phyloP scores from a whole-genome alignment of 208 protist genomes.

The Kentomonas sorsogonicus region DNA sequence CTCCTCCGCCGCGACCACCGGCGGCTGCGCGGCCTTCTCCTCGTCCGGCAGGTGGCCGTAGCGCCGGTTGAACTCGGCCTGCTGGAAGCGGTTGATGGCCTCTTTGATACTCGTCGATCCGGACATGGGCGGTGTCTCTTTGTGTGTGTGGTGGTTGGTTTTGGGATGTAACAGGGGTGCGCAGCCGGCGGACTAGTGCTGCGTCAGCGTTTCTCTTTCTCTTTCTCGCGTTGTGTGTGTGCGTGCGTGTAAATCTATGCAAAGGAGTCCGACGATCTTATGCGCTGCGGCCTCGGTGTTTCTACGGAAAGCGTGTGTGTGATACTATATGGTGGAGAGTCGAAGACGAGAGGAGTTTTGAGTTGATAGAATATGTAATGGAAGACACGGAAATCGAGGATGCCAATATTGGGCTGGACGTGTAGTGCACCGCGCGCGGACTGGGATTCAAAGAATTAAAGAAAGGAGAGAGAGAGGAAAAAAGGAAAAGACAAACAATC shows the following conservation, averaged over 20 bases:
- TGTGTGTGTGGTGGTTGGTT: background rate
- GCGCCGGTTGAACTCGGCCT: conserved; percentile 54
- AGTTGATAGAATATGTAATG: no score
- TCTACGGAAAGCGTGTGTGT: no score
- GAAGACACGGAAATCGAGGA: no score
- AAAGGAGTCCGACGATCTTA: no score
- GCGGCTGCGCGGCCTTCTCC: conserved; percentile 49
- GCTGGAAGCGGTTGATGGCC: conserved; percentile 76
- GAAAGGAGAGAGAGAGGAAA: background rate
- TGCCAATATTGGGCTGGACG: no score
- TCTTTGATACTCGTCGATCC: conserved; percentile 67
- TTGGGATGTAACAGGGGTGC: no score
- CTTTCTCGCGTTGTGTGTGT: background rate
- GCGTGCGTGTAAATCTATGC: conserved; percentile 7
- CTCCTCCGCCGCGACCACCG: conserved; percentile 75
- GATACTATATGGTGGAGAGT: no score
- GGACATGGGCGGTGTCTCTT: conserved; percentile 21
- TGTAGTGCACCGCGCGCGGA: background rate
- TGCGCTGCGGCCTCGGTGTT: no score
- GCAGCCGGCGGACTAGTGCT: background rate
- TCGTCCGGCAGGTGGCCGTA: conserved; percentile 29
- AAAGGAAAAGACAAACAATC: conserved; percentile 8
- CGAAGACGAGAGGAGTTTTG: no score
- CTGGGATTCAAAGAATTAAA: conserved; percentile 8
- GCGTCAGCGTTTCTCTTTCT: background rate